These are phyloP conservation scores for Piper longum DNA, from an alignment of 164 flowering plant species.

Conservation along the genomic window DNA sequence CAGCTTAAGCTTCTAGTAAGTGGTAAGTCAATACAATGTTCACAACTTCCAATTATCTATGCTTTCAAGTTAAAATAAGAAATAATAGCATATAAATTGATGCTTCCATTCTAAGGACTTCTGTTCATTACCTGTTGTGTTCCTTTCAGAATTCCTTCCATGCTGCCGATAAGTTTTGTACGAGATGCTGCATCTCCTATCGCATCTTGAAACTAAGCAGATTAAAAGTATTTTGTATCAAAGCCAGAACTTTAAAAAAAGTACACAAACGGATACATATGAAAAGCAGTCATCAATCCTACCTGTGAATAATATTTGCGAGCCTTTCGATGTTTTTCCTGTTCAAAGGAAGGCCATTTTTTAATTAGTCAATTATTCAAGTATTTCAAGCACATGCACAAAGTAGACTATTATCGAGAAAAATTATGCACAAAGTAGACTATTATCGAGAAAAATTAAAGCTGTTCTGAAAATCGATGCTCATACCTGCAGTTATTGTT, in stretches of 20 bases:
- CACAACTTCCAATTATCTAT: too few species aligned
- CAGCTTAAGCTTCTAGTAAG: too few species aligned
- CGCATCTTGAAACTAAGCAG: slow-evolving; percentile 66
- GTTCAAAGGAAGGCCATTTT: slow-evolving; percentile 1
- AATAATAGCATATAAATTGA: neutral
- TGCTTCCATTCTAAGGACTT: neutral
- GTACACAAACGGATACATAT: too few species aligned
- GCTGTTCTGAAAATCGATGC: slow-evolving; percentile 49
- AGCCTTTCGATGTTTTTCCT: slow-evolving; percentile 71
- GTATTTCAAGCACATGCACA: neutral
- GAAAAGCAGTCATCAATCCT: slow-evolving; percentile 3
- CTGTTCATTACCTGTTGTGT: slow-evolving; percentile 50
- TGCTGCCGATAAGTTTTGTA: slow-evolving; percentile 50
- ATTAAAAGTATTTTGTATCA: neutral
- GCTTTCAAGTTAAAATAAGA: too few species aligned
- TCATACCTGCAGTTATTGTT: slow-evolving; percentile 72
- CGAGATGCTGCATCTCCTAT: slow-evolving; percentile 45
- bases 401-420: neutral
- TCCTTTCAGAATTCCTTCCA: slow-evolving; percentile 66
- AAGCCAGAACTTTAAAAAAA: too few species aligned
- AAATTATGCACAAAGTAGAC: neutral
- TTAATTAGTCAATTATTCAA: too few species aligned
- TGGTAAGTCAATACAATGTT: too few species aligned
- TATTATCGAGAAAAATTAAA: neutral
- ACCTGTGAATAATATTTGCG: slow-evolving; percentile 81